Conservation (phyloP, 2,329 filamentous ascomycete species). For the Pseudocercospora musae region DNA sequence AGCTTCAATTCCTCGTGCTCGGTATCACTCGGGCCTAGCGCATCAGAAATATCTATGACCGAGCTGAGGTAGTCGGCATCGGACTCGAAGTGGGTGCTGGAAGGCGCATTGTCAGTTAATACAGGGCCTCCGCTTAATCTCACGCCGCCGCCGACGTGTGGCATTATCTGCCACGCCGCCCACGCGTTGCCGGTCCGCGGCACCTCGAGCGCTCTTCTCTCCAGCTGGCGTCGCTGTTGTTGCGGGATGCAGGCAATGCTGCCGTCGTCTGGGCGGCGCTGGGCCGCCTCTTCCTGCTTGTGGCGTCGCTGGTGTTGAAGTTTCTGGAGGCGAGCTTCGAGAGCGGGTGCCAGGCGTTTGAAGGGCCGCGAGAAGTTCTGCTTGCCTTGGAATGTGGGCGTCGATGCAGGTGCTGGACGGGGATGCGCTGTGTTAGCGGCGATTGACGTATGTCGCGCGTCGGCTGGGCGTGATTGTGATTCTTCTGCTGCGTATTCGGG, state of each 20-base stretch:
- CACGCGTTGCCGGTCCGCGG: slow-evolving; percentile 59
- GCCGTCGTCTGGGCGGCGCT: slow-evolving; percentile 33
- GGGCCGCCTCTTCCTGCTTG: slow-evolving; percentile 26
- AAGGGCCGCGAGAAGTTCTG: slow-evolving; percentile 27
- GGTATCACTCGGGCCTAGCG: slow-evolving; percentile 50
- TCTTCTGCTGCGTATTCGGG: not conserved
- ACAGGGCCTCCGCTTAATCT: slow-evolving; percentile 31
- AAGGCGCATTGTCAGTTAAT: slow-evolving; percentile 38
- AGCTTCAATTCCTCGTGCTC: slow-evolving; percentile 50
- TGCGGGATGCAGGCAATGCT: slow-evolving; percentile 67
- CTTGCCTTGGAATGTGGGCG: not conserved
- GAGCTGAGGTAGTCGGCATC: slow-evolving; percentile 26
- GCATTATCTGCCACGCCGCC: slow-evolving; percentile 60
- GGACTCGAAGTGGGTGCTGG: slow-evolving; percentile 5
- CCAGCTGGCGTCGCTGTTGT: slow-evolving; percentile 62
- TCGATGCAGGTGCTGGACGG: not conserved
- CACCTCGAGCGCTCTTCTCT: slow-evolving; percentile 41
- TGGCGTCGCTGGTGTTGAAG: slow-evolving; percentile 41
- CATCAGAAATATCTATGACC: slow-evolving; percentile 52
- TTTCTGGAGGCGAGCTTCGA: slow-evolving; percentile 44
- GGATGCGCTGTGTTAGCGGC: not conserved
- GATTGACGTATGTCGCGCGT: not conserved
- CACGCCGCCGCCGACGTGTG: slow-evolving; percentile 31
- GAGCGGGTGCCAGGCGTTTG: slow-evolving; percentile 39
- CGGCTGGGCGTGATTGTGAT: not conserved